Conservation (phyloP, 2,329 filamentous ascomycete species). For the Colletotrichum euphorbiae region DNA sequence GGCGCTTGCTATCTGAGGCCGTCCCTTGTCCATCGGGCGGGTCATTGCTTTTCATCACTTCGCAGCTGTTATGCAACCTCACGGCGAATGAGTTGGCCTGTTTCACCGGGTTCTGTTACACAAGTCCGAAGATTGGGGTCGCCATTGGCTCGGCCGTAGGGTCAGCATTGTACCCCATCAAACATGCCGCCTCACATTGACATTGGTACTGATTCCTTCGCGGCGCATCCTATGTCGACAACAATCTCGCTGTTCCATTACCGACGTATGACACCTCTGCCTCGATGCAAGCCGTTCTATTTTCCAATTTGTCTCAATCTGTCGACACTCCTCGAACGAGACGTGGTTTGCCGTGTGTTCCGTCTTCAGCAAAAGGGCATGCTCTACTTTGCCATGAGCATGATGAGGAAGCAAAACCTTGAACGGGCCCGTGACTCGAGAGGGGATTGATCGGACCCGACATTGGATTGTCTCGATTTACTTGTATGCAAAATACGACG, state of each 20-base stretch:
- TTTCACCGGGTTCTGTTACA: slow-evolving; percentile 51
- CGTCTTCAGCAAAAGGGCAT: slow-evolving; percentile 25
- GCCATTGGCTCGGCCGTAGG: slow-evolving; percentile 52
- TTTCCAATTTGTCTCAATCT: neutral
- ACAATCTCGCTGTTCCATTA: slow-evolving; percentile 14
- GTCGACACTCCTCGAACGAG: slow-evolving; percentile 10
- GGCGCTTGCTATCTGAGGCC: slow-evolving; percentile 47
- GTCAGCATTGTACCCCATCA: slow-evolving; percentile 38
- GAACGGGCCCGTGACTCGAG: slow-evolving; percentile 19
- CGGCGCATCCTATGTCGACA: slow-evolving; percentile 12
- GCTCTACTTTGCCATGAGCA: slow-evolving; percentile 12
- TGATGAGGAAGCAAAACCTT: slow-evolving; percentile 21
- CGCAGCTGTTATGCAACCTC: slow-evolving; percentile 10
- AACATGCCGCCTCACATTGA: slow-evolving; percentile 18
- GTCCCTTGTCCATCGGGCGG: slow-evolving; percentile 47
- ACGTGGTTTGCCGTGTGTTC: slow-evolving; percentile 3
- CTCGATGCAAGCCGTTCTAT: neutral
- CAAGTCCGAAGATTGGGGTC: slow-evolving; percentile 54
- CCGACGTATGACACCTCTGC: neutral
- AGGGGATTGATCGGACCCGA: neutral
- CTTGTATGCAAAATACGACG: neutral
- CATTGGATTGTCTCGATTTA: neutral
- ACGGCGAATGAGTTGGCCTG: slow-evolving; percentile 42
- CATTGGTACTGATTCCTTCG: neutral
- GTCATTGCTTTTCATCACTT: slow-evolving; percentile 44